These are phyloP conservation scores for Suillus luteus DNA, from an alignment of 768 basidiomycete species.

Conservation along the genomic window DNA sequence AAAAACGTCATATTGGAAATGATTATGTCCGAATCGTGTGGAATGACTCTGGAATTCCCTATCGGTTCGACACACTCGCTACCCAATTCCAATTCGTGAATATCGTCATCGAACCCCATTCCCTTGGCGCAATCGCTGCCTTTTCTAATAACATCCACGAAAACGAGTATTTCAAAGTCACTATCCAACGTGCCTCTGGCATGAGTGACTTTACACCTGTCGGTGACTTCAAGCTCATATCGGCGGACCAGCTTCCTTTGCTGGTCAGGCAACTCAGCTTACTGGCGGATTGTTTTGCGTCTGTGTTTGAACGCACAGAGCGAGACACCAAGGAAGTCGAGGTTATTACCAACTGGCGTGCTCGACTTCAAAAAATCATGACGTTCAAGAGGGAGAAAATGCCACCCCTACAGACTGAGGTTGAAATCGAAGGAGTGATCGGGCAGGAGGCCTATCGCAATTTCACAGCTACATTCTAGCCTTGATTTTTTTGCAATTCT, in stretches of 20 bases:
- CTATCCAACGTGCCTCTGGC: slow-evolving; percentile 81
- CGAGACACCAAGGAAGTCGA: slow-evolving; percentile 71
- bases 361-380: slow-evolving; percentile 76
- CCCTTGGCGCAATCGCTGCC: slow-evolving; percentile 78
- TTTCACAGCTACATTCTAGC: slow-evolving; percentile 56
- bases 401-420: slow-evolving; percentile 27
- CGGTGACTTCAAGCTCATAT: slow-evolving; percentile 93
- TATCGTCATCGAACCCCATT: slow-evolving; percentile 94
- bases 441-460: slow-evolving; percentile 55
- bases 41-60: slow-evolving; percentile 93
- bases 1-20: slow-evolving; percentile 97
- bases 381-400: slow-evolving; percentile 46
- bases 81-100: slow-evolving; percentile 98
- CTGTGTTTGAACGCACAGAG: slow-evolving; percentile 76
- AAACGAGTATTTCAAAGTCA: slow-evolving; percentile 95
- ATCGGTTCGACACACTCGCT: slow-evolving; percentile 86
- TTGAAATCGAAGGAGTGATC: slow-evolving; percentile 45
- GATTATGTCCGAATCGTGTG: slow-evolving; percentile 95
- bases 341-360: slow-evolving; percentile 88
- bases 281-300: slow-evolving; percentile 87
- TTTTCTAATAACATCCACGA: slow-evolving; percentile 84
- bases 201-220: slow-evolving; percentile 96
- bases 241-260: slow-evolving; percentile 82
- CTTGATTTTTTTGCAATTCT: background rate
- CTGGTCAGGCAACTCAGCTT: slow-evolving; percentile 87